Base-by-base conservation (phyloP, 2,329 filamentous ascomycete genomes). In the Fusarium nanum region DNA sequence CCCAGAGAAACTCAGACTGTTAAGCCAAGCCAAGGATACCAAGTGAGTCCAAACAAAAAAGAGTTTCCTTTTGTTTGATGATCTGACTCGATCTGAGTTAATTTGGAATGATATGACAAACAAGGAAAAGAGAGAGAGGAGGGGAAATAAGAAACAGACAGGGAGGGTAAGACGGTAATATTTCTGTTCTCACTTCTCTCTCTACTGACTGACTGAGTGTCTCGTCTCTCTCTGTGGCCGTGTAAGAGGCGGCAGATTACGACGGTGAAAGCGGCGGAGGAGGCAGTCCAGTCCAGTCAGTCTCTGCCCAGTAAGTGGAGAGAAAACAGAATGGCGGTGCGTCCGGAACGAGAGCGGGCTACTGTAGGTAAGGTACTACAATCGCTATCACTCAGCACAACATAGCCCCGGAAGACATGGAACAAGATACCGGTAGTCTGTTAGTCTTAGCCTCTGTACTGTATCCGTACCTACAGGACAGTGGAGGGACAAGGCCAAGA, bases 221-320 rank as follows among this genome's bases (percentile, higher is more conserved):
- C 47, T 45, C 49, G 37, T 50, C 37, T 59, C 25, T 42, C 44
- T 47, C 56, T 69, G 67, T 64, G 67, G 58, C 56, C 66, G 64
- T 71, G 61, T 62, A 70, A 63, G 70, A 74, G 70, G 73, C 70
- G 72, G 72, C 66, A 71, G 73, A 73, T 75, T 74, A 75, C 73
- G 73, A 75, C 73, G 64, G 70, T 67, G 70, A 68, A 64, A 66
- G 73, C 73, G 73, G 73, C 73, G 73, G 66, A 73, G 63, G 34
- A 37, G 34, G 34, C 34, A 37, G 34, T 37, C 34, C 34, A 37
- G 73, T 44, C 32, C 28, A 37, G 73, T 44, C 32, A 53, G 49
- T 53, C 41, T 25, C 34, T 41, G 34, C 40, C 30, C 70, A 68
- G 72, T 72, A 70, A 48, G 53, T 50, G 54, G 54, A 28, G 64